These are phyloP conservation scores for Aspergillus japonicus DNA, from an alignment of 2,329 filamentous ascomycete genomes.

Conservation along the genomic window DNA sequence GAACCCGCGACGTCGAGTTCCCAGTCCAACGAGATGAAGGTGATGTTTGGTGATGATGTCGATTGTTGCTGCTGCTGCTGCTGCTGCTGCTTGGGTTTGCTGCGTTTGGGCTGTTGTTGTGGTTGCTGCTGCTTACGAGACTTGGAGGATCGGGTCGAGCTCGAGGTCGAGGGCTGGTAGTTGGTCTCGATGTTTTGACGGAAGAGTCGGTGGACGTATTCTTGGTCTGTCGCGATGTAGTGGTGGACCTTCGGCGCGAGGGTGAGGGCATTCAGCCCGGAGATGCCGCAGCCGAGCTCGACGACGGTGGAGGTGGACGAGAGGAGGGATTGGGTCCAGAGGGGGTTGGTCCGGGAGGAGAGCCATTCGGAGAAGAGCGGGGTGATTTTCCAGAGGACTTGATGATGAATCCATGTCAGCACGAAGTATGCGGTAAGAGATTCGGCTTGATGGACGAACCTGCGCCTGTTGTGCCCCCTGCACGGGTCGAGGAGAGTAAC, in stretches of 20 bases:
- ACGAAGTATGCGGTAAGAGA: too few species aligned
- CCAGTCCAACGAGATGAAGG: conserved; percentile 74
- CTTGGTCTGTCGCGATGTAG: conserved; percentile 84
- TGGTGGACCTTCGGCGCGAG: conserved; percentile 60
- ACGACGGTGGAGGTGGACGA: conserved; percentile 59
- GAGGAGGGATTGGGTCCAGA: conserved; percentile 60
- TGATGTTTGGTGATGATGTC: conserved; percentile 42
- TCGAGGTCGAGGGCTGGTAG: conserved; percentile 1
- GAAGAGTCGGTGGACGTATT: conserved; percentile 77
- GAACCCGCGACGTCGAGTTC: conserved; percentile 54
- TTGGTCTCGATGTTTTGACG: conserved; percentile 67
- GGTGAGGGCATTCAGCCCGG: conserved; percentile 71
- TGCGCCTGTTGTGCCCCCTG: conserved; percentile 71
- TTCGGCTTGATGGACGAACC: conserved; percentile 40
- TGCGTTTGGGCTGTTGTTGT: neutral
- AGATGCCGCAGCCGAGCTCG: conserved; percentile 87
- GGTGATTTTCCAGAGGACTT: conserved; percentile 89
- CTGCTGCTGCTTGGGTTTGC: conserved; percentile 11
- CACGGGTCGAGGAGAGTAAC: conserved; percentile 72
- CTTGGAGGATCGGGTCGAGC: neutral
- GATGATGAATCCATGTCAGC: neutral
- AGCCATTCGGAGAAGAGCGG: conserved; percentile 82
- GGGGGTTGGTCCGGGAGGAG: conserved; percentile 56
- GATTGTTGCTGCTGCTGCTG: neutral
- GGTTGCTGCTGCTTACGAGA: neutral